Conservation (phyloP, 108 stramenopile species). For the Parietichytrium sp. region DNA sequence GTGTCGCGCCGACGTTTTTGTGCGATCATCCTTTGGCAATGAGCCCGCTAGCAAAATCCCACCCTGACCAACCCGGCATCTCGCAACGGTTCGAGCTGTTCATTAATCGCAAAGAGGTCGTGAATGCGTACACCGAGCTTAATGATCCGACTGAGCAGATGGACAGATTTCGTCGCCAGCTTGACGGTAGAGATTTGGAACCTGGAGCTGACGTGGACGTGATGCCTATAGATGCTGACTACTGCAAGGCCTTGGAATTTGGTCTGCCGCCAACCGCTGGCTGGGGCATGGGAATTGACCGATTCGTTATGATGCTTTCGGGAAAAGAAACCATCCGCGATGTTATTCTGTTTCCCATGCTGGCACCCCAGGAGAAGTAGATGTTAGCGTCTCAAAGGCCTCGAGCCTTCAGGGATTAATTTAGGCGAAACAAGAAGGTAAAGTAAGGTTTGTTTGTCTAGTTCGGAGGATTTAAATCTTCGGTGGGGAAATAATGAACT, state of each 20-base stretch:
- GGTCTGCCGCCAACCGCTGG: constrained; percentile 99
- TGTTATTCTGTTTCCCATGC: constrained; percentile 94
- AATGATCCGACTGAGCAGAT: constrained; percentile 97
- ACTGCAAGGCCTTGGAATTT: constrained; percentile 86
- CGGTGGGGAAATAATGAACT: background rate
- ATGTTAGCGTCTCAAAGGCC: background rate
- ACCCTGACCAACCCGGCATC: constrained; percentile 80
- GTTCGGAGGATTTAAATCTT: background rate
- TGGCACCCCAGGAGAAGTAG: background rate
- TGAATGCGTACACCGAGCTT: constrained; percentile 94
- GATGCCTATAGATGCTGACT: constrained; percentile 91
- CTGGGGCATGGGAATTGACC: constrained; percentile 96
- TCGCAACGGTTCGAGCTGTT: constrained; percentile 97
- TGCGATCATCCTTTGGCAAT: constrained; percentile 95
- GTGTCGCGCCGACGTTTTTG: constrained; percentile 96
- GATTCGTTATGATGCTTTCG: constrained; percentile 91
- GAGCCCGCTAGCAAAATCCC: constrained; percentile 93
- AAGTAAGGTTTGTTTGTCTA: background rate
- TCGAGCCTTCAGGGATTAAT: background rate
- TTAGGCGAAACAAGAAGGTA: background rate
- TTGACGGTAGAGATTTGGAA: constrained; percentile 45
- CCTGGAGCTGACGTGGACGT: constrained; percentile 76
- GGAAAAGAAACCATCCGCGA: constrained; percentile 93
- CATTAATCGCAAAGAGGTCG: constrained; percentile 87
- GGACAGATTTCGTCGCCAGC: constrained; percentile 89